Evolutionary conservation across 768 basidiomycete genomes (phyloP), one percentile per base, ranked within the genome.

Genomic region (Psilocybe cubensis): DNA sequence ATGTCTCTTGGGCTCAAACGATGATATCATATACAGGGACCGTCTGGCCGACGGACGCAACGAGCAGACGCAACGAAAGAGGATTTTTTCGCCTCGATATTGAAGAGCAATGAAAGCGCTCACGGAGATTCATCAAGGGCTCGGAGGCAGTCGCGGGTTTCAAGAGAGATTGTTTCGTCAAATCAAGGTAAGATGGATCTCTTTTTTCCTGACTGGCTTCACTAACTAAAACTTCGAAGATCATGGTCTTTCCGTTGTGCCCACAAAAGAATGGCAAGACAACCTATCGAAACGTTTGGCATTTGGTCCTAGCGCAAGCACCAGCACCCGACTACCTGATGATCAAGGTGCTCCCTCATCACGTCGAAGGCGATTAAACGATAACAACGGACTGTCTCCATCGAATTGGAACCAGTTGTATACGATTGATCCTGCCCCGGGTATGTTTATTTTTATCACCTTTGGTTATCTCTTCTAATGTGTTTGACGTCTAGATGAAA

Each of bases 151-250:
- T 92, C 90, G 1, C 78, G 90, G 55, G 79, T 91, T 49, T 89
- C 90, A 10, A 81, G 90, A 53, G 90, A 92, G 71, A 88, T 89
- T 45, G 90, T 92, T 14, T 92, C 90, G 21, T 87, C 85, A n/a
- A 79, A 74, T 35, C 82, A 79, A 82, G 83, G 87, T 80, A 56
- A 64, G 68, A 59, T 51, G 48, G 47, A 28, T 17, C 42, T 18
- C 27, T 62, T 54, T 50, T 28, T 20, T 50, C 48, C 21, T 14
- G 12, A 47, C 23, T 28, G 29, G 8, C 25, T 42, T 33, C 21
- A 54, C 50, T 59, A 45, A 56, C 57, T 35, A 51, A 29, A n/a
- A n/a, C 12, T 40, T 29, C 52, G 11, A 59, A 88, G 88, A 86
- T 66, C 80, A 82, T 48, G 79, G 79, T 11, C 76, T 86, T 58